Evolutionary conservation across 805 yeast species (phyloP).

Genomic region (Starmerella riodocensis): DNA sequence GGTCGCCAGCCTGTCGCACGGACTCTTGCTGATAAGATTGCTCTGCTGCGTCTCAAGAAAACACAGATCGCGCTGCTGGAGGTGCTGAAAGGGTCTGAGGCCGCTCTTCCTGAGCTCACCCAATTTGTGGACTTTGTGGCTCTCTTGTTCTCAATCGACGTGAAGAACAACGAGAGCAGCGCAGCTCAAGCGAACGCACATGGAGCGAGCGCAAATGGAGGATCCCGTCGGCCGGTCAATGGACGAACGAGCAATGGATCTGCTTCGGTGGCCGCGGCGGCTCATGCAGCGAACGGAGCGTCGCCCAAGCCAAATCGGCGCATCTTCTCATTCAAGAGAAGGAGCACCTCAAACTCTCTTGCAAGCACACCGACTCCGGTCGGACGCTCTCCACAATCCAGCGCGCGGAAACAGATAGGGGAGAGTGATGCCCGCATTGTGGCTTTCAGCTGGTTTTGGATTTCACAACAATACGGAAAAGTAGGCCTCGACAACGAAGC

Average conservation of each 20-base stretch:
- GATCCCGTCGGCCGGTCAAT: too few relatives aligned
- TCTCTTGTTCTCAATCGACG: slow-evolving; percentile 30
- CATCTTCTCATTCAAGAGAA: slow-evolving; percentile 7
- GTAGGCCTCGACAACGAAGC: slow-evolving; percentile 46
- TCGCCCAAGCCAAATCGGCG: neutral
- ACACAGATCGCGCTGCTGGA: slow-evolving; percentile 64
- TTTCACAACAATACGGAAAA: slow-evolving; percentile 49
- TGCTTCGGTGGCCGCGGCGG: too few relatives aligned
- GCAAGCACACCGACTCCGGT: slow-evolving; percentile 8
- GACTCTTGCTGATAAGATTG: slow-evolving; percentile 34
- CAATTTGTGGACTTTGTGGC: slow-evolving; percentile 51
- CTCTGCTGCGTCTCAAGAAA: slow-evolving; percentile 47
- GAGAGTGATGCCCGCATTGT: slow-evolving; percentile 5
- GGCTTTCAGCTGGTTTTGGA: slow-evolving; percentile 52
- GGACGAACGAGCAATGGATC: too few relatives aligned
- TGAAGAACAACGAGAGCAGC: neutral
- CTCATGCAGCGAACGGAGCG: slow-evolving; percentile 1
- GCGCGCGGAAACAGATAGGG: slow-evolving; percentile 15
- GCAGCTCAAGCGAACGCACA: slow-evolving; percentile 1
- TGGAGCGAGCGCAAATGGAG: neutral
- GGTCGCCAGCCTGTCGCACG: slow-evolving; percentile 29
- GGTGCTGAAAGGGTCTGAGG: slow-evolving; percentile 41
- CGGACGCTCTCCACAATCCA: too few relatives aligned
- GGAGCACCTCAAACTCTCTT: slow-evolving; percentile 2
- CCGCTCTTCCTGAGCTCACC: slow-evolving; percentile 51